phyloP scores from a whole-genome alignment of 495 filamentous ascomycete genomes.

The Platismatia glauca region DNA sequence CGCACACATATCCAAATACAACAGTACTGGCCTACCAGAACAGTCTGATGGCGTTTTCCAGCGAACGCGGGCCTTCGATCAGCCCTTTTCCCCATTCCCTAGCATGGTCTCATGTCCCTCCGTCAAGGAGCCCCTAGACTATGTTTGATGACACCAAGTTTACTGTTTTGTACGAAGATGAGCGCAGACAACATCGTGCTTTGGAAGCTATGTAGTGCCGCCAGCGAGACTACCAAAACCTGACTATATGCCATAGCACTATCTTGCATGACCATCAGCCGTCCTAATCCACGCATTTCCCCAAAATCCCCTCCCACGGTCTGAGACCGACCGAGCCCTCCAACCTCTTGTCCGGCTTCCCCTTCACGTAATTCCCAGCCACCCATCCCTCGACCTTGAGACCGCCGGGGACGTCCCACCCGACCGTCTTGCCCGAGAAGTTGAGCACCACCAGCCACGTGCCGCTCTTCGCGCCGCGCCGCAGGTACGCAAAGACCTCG shows the following conservation, averaged over 20 bases:
- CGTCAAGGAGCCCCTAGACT: neutral
- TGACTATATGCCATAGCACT: neutral
- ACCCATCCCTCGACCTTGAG: slow-evolving; percentile 33
- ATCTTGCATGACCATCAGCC: neutral
- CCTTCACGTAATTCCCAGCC: slow-evolving; percentile 32
- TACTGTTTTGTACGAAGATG: neutral
- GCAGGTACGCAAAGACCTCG: slow-evolving; percentile 34
- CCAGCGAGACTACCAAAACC: neutral
- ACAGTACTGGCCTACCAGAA: neutral
- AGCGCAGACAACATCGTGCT: neutral
- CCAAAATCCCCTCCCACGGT: slow-evolving; percentile 21
- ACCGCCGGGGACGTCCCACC: slow-evolving; percentile 30
- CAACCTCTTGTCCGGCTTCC: slow-evolving; percentile 20
- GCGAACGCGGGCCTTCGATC: neutral
- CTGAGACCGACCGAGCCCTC: slow-evolving; percentile 9
- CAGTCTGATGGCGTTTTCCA: neutral
- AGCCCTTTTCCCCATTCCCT: neutral
- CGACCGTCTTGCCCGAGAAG: slow-evolving; percentile 31
- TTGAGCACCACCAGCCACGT: slow-evolving; percentile 36
- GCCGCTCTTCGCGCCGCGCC: slow-evolving; percentile 25
- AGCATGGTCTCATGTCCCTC: neutral
- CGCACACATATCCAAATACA: neutral
- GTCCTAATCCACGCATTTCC: slow-evolving; percentile 5
- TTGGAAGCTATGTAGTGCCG: neutral
- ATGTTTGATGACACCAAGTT: neutral